A percentile compares a stretch with the other conserved stretches of the same genome.
Conservation (phyloP, 1,284 basidiomycete species). For the Malassezia slooffiae region DNA sequence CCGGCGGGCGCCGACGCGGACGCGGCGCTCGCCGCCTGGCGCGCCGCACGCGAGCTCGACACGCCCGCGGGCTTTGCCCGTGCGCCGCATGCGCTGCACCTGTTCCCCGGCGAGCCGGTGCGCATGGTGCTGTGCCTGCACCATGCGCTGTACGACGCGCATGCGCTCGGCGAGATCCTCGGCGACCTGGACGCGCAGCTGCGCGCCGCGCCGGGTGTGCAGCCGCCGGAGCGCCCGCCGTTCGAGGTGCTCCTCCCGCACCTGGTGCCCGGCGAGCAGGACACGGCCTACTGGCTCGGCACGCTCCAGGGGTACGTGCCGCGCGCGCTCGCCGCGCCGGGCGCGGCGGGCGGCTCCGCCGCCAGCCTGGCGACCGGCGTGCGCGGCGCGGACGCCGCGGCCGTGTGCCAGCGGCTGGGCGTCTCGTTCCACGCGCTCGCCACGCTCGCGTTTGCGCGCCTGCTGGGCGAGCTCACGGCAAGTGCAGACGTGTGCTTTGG, state of each 20-base stretch:
- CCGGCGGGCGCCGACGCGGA: neutral
- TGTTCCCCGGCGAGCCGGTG: neutral
- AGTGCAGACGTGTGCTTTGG: slow-evolving; percentile 34
- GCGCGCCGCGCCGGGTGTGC: neutral
- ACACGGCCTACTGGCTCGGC: slow-evolving; percentile 23
- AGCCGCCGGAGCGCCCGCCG: slow-evolving; percentile 10
- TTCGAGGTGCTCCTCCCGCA: slow-evolving; percentile 24
- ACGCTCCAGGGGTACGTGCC: slow-evolving; percentile 18
- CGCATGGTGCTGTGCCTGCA: slow-evolving; percentile 3
- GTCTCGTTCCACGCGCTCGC: slow-evolving; percentile 30
- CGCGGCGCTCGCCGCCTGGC: slow-evolving; percentile 8
- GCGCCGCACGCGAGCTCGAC: slow-evolving; percentile 9
- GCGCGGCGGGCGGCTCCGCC: slow-evolving; percentile 1
- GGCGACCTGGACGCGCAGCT: slow-evolving; percentile 32
- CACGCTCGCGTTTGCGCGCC: slow-evolving; percentile 30
- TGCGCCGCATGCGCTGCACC: slow-evolving; percentile 3
- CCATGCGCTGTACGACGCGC: slow-evolving; percentile 24
- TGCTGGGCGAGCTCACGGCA: slow-evolving; percentile 21
- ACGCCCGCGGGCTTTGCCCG: slow-evolving; percentile 3
- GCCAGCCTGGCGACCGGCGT: neutral
- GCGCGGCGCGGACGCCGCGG: slow-evolving; percentile 3
- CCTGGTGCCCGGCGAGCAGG: slow-evolving; percentile 20
- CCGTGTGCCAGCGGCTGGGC: slow-evolving; percentile 15
- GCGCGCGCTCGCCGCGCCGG: slow-evolving; percentile 4
- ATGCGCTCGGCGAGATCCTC: slow-evolving; percentile 25